Evolutionary conservation across 2,329 filamentous ascomycete genomes (phyloP).

Genomic region (Sporothrix luriei): DNA sequence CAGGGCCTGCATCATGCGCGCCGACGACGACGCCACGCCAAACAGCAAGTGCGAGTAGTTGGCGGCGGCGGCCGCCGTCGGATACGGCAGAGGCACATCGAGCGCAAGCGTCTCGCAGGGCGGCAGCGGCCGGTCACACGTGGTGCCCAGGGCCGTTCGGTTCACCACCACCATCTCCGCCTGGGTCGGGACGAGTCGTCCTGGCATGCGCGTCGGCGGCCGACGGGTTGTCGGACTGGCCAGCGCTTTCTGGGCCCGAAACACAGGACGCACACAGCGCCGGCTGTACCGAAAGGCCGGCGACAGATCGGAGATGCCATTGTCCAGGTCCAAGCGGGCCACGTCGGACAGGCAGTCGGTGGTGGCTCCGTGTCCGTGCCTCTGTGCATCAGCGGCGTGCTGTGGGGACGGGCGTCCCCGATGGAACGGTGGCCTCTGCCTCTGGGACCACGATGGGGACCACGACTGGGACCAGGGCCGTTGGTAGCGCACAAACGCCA

Average conservation of each 20-base stretch:
- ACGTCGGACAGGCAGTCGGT: slow-evolving; percentile 32
- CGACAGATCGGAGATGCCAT: slow-evolving; percentile 37
- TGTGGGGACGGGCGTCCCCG: background rate
- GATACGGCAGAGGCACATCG: slow-evolving; percentile 51
- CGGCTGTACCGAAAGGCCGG: slow-evolving; percentile 50
- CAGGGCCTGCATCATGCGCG: slow-evolving; percentile 55
- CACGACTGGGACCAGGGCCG: background rate
- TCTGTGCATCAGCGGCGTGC: too few species aligned
- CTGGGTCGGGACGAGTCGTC: background rate
- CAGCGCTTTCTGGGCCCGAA: background rate
- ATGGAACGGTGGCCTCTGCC: background rate
- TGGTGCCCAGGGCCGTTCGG: background rate
- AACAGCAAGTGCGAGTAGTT: slow-evolving; percentile 58
- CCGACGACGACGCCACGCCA: slow-evolving; percentile 58
- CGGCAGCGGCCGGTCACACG: slow-evolving; percentile 28
- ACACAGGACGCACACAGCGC: slow-evolving; percentile 41
- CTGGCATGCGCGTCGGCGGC: background rate
- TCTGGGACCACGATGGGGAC: background rate
- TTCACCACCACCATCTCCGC: background rate
- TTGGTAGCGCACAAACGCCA: background rate
- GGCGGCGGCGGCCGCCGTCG: slow-evolving; percentile 38
- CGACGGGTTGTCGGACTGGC: background rate
- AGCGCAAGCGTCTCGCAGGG: slow-evolving; percentile 51
- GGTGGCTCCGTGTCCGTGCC: too few species aligned
- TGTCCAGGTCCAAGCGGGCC: slow-evolving; percentile 38